Evolutionary conservation across 1,284 basidiomycete species (phyloP), one percentile per base, ranked within the genome.

Genomic region (Sparassis latifolia): DNA sequence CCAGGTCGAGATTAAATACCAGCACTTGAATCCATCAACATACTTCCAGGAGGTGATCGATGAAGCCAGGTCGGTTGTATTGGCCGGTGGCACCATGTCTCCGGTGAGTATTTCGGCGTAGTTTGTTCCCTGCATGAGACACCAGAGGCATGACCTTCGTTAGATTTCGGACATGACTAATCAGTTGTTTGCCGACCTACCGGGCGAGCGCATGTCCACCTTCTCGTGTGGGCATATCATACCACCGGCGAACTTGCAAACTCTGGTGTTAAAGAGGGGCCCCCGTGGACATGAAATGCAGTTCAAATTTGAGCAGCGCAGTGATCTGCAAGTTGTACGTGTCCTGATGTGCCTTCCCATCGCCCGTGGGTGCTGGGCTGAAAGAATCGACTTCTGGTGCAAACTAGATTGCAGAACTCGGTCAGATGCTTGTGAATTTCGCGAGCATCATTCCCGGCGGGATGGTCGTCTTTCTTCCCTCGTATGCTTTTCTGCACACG

Each of bases 61-160:
- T 29, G 73, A 78, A 44, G 92, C 94, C 0, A 74, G 92, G 35
- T 80, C 88, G 1, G 84, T 99, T 5, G 72, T 99, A 29, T 73
- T 99, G 10, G 94, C 95, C 0, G 96, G 96, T 6, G 96, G 96
- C 2, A 99, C 96, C 0, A 98, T 99, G 96, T 93, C 92, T 39
- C 96, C 96, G 5, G 91, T 94, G 60, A 51, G 74, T 58, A 20
- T 20, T 20, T 20, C 20, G 20, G 20, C 20, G 20, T 20, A 10
- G 27, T 33, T 5, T 12, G 12, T 28, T 6, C 30, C 20, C 27
- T 3, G 10, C 20, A 20, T 20, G 20, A 20, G 20, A 20, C 20
- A 20, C 20, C 20, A 20, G 20, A 20, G 20, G 20, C 20, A 20
- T 20, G 20, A 20, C 27, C 46, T 30, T 7, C 37, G 29, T 39